Evolutionary conservation across 768 basidiomycete genomes (phyloP), one percentile per base, ranked within the genome.

Genomic region (Pulveroboletus sp.): DNA sequence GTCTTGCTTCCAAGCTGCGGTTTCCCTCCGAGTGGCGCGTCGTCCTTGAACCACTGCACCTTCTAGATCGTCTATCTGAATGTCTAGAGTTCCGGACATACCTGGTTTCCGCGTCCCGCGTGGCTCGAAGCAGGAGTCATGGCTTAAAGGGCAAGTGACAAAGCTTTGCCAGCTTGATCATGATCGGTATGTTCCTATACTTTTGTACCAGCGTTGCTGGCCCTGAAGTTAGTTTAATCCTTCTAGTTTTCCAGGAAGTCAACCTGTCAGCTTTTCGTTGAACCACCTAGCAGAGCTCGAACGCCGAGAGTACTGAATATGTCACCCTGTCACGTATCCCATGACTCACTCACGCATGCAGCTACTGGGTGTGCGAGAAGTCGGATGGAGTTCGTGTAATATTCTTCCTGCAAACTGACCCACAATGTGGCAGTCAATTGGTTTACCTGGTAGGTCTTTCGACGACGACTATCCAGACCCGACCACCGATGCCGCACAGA

Each of bases 281-380:
- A 73, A 68, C 42, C 87, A 92, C 62, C 65, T 98, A 31, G 75
- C 76, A 11, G 82, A 86, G 63, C 75, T 98, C 35, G 91, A 95
- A 69, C 71, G 70, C 16, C 80, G 86, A 73, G 92, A 98, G 93
- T 94, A 67, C 54, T 57, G 50, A 40, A 30, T 17, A 35, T 24
- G 16, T 31, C 45, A 16, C 38, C 29, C 14, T 23, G 32, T 17
- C 43, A 26, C 16, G 9, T 42, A 34, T 38, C 38, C 16, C 49
- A 44, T 34, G 46, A 44, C 56, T 57, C 32, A 69, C 42, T 19
- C 53, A 47, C 42, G 41, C 40, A 27, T 23, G 40, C 63, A 97
- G 94, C 64, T 99, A 89, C 69, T 99, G 95, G 95, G 96, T 99
- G 36, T 96, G 93, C 71, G 96, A 99, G 74, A 98, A 98, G 74